Base-by-base conservation (phyloP, 129 eudicot genomes). In the Flaveria trinervia region DNA sequence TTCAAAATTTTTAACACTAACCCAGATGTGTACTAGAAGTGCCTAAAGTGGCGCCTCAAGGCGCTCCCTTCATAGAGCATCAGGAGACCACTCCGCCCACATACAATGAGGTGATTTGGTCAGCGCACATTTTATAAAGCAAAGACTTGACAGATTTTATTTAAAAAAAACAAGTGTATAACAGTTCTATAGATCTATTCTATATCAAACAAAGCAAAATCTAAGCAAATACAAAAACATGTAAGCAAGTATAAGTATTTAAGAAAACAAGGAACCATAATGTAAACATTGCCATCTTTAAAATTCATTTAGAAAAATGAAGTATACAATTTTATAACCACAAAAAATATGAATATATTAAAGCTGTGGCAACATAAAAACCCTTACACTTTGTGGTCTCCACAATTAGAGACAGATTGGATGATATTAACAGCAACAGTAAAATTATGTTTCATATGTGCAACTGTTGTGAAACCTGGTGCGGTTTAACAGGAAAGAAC, bases 381-480 rank as follows among this genome's bases (percentile, higher is more conserved):
- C 25, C 57, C 74, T 77, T 23, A 66, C 74, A 46, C 33, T n/a
- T 33, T 26, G 66, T 16, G 4, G 39, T 33, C 39, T 33, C 39
- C 39, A 33, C 39, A 33, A 33, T 3, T 33, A 33, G 39, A 33
- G 39, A 33, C 4, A 33, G 39, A 33, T 5, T 33, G 39, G 39
- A 33, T 12, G 54, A 28, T 73, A 22, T 44, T 43, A 60, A 74
- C 78, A 74, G 25, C 45, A 61, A 22, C 20, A 20, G 7, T 44
- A 20, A 45, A 62, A 62, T 22, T 28, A n/a, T 61, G 43, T 55
- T 66, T 62, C 66, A 52, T 66, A 41, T 6, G 36, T 41, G 70
- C 71, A 59, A 16, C 59, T 9, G 60, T 16, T 13, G 26, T 22
- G 59, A 50, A 50, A n/a, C 46, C 78, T 60, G 70, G 57, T 61